Evolutionary conservation across 495 filamentous ascomycete species (phyloP), one percentile per base, ranked within the genome.

Genomic region (Hyaloscypha variabilis): DNA sequence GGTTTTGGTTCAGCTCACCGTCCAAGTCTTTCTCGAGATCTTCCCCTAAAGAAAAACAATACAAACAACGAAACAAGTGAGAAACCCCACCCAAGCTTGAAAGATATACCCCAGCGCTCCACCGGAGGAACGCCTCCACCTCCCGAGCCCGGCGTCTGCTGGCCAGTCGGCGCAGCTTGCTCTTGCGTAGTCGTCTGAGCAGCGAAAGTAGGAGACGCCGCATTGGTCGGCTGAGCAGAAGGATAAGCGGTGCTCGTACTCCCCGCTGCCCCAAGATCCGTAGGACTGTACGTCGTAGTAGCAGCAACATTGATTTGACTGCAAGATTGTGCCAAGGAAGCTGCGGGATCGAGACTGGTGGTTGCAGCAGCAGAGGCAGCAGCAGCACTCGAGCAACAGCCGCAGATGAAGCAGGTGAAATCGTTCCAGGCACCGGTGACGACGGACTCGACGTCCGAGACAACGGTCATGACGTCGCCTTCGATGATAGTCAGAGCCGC

Each of bases 401-500:
- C 29, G 6, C 13, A 11, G 3, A 11, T 42, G 8, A 58, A n/a
- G 19, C 54, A 58, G 5, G 54, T 58, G 21, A 58, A 29, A 10
- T 28, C 54, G 21, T 58, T 5, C 54, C 54, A 58, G 24, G 34
- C 4, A 30, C 54, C 19, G 23, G 24, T 34, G 21, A 11, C 54
- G 19, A 58, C 54, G 2, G 30, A 39, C 57, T 59, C 57, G 24
- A 59, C 46, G 34, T 59, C 57, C n/a, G 29, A 46, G 10, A 59
- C 24, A 8, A 46, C 57, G 17, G 30, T 24, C 25, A 42, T 26
- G 30, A 42, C 57, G 24, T 23, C 57, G 23, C 25, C 21, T 36
- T 36, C 57, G 34, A 59, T 59, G 17, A 24, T 8, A 11, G 57
- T 59, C 6, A 59, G 3, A 5, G 23, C 57, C 1, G 13, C 57